A percentile compares a stretch with the other conserved stretches of the same genome.
Conservation (phyloP, 192 early-diverging fungal species). For the Chytriomyces hyalinus region DNA sequence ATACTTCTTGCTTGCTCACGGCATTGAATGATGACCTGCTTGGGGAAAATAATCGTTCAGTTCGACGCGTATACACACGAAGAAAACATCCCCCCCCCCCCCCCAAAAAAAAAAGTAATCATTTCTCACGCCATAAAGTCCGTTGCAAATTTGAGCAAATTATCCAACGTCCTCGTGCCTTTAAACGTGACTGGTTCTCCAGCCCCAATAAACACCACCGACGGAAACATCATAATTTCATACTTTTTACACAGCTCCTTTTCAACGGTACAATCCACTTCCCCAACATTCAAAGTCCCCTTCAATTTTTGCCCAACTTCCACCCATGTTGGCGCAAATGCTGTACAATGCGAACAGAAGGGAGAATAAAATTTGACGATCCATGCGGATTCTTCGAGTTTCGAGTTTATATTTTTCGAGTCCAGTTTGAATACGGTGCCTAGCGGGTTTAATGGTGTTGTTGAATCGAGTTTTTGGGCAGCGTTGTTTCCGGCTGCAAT, state of each 20-base stretch:
- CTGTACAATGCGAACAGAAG: slow-evolving; percentile 88
- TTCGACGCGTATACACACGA: not conserved
- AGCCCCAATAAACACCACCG: slow-evolving; percentile 55
- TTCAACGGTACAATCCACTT: slow-evolving; percentile 82
- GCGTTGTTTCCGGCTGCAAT: not conserved
- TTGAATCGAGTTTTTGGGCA: not conserved
- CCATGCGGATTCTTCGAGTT: slow-evolving; percentile 6
- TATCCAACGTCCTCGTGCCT: slow-evolving; percentile 56
- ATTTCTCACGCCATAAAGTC: slow-evolving; percentile 43
- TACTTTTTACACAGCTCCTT: slow-evolving; percentile 65
- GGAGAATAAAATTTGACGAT: slow-evolving; percentile 77
- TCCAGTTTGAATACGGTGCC: not conserved
- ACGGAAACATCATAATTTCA: slow-evolving; percentile 83
- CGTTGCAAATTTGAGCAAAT: slow-evolving; percentile 58
- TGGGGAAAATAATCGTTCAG: not conserved
- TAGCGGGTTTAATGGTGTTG: not conserved
- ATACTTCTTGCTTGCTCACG: slow-evolving; percentile 38
- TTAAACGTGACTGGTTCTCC: slow-evolving; percentile 48
- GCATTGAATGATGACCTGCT: slow-evolving; percentile 49
- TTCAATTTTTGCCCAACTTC: slow-evolving; percentile 66
- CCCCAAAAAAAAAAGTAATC: not conserved
- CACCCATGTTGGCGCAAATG: slow-evolving; percentile 80
- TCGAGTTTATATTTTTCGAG: slow-evolving; percentile 11
- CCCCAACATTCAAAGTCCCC: slow-evolving; percentile 78
- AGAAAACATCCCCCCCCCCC: no score